Percentiles rank a stretch among this genome's conserved stretches.
Conservation (phyloP, 768 basidiomycete genomes). For the Leccinum subgranulosum region DNA sequence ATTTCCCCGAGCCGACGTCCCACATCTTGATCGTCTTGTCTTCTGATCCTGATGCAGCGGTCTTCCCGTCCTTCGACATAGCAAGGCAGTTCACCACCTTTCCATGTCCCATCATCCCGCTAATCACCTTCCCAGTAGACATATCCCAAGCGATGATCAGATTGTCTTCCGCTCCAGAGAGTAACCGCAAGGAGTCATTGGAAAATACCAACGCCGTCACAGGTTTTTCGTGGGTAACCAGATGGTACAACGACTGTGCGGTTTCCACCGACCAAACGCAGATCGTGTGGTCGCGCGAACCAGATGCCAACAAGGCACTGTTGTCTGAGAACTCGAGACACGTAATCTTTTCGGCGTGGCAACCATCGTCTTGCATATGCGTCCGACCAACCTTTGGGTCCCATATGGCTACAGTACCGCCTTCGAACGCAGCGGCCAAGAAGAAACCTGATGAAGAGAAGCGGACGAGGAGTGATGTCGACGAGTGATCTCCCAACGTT, state of each 20-base stretch:
- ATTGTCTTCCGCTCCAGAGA: no score
- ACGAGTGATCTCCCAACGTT: conserved; percentile 12
- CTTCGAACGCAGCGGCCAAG: conserved; percentile 17
- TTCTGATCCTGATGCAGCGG: conserved; percentile 21
- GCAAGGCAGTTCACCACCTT: conserved; percentile 13
- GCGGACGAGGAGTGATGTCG: conserved; percentile 9
- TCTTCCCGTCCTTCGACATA: conserved; percentile 18
- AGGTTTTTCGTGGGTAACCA: no score
- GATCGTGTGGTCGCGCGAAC: no score
- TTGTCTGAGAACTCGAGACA: no score
- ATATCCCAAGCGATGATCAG: conserved; percentile 24
- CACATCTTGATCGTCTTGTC: conserved; percentile 26
- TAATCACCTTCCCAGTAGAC: conserved; percentile 10
- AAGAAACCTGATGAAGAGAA: conserved; percentile 21
- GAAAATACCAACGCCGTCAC: no score
- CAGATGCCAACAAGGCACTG: no score
- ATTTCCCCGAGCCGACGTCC: conserved; percentile 17
- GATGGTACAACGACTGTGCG: background rate
- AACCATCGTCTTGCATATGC: conserved; percentile 13
- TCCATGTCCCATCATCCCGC: conserved; percentile 21
- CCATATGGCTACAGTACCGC: conserved; percentile 17
- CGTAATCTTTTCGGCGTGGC: no score
- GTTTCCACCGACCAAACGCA: no score
- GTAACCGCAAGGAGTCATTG: no score
- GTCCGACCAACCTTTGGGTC: conserved; percentile 18